Evolutionary conservation across 2,329 filamentous ascomycete genomes (phyloP).

Genomic region (Aspergillus aculeatus): DNA sequence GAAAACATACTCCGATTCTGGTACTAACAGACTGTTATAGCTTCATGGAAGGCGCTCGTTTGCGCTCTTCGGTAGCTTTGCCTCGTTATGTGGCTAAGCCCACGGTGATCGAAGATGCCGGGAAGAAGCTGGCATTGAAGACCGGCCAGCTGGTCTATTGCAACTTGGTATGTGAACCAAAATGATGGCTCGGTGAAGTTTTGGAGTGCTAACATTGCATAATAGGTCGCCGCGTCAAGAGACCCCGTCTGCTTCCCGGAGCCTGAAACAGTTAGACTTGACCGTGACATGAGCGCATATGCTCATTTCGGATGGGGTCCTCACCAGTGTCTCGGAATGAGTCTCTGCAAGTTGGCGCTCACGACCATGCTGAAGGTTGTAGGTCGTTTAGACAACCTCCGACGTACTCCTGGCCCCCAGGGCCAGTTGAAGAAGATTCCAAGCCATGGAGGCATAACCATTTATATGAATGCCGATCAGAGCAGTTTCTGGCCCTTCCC

Average conservation of each 20-base stretch:
- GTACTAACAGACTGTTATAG: slow-evolving; percentile 19
- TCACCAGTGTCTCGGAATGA: slow-evolving; percentile 59
- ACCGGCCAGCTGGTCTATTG: slow-evolving; percentile 36
- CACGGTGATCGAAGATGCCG: slow-evolving; percentile 36
- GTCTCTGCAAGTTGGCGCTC: slow-evolving; percentile 33
- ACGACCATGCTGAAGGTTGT: slow-evolving; percentile 44
- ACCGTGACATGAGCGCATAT: slow-evolving; percentile 62
- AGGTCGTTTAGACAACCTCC: slow-evolving; percentile 42
- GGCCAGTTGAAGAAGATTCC: slow-evolving; percentile 42
- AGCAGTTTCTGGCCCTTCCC: slow-evolving; percentile 45
- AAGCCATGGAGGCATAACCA: slow-evolving; percentile 40
- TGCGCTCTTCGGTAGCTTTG: slow-evolving; percentile 39
- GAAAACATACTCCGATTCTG: no score
- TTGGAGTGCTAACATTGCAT: slow-evolving; percentile 1
- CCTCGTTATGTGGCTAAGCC: slow-evolving; percentile 36
- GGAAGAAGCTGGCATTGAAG: slow-evolving; percentile 33
- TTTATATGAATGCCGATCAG: slow-evolving; percentile 47
- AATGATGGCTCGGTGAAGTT: neutral
- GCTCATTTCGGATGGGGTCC: slow-evolving; percentile 64
- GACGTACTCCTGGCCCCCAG: slow-evolving; percentile 42
- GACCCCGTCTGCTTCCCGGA: slow-evolving; percentile 40
- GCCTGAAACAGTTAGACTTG: slow-evolving; percentile 55
- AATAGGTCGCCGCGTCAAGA: slow-evolving; percentile 36
- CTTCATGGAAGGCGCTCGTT: slow-evolving; percentile 42
- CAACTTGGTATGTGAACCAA: slow-evolving; percentile 34